A percentile compares a stretch with the other conserved stretches of the same genome.
These are phyloP conservation scores for Chenopodium berlandieri DNA, from an alignment of 148 eudicot species.

Conservation along the genomic window DNA sequence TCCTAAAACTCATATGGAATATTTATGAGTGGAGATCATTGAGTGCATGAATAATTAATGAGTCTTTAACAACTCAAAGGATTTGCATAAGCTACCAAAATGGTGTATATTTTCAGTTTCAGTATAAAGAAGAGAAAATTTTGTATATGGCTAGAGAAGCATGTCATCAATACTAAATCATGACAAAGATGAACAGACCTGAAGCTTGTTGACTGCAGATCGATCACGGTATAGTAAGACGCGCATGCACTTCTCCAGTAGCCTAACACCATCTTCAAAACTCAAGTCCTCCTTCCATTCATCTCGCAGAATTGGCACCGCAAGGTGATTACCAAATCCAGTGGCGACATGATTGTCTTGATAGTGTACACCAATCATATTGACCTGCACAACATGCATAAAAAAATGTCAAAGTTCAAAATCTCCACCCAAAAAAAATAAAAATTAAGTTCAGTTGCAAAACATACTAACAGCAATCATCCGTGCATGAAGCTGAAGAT, in stretches of 20 bases:
- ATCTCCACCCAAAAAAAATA: background rate
- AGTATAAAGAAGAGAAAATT: background rate
- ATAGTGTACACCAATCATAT: slow-evolving; percentile 95
- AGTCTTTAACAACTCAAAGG: background rate
- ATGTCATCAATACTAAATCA: slow-evolving; percentile 2
- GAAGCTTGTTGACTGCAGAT: slow-evolving; percentile 94
- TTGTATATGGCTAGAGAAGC: background rate
- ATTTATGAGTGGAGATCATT: background rate
- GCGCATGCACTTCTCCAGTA: slow-evolving; percentile 94
- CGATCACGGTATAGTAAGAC: slow-evolving; percentile 92
- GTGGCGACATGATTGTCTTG: slow-evolving; percentile 89
- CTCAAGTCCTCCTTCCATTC: slow-evolving; percentile 81
- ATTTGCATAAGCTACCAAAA: slow-evolving; percentile 1
- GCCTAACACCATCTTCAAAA: slow-evolving; percentile 87
- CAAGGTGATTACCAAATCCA: slow-evolving; percentile 95
- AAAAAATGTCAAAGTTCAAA: background rate
- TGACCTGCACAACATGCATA: slow-evolving; percentile 49
- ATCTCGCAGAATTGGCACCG: slow-evolving; percentile 87
- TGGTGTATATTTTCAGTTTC: background rate
- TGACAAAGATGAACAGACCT: slow-evolving; percentile 43
- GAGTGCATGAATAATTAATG: background rate
- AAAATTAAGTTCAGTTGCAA: background rate
- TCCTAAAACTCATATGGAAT: background rate
- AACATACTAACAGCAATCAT: background rate
- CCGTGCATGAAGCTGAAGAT: background rate